Conservation (phyloP, 2,329 filamentous ascomycete species). For the Alternaria brassicicola region DNA sequence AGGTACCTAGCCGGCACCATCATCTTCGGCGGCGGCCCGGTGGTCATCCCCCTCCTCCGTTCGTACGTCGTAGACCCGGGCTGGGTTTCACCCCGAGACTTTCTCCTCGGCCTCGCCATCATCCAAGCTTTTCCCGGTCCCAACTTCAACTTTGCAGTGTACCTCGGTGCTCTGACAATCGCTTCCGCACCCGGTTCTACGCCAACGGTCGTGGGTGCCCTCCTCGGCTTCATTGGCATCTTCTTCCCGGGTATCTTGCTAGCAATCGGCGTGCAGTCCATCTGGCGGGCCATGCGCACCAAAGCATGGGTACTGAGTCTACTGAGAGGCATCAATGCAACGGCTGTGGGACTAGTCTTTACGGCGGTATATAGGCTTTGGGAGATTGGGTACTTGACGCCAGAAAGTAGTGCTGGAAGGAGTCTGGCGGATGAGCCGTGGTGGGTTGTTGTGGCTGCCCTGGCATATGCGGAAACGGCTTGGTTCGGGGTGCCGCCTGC, state of each 20-base stretch:
- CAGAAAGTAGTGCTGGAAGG: constrained; percentile 42
- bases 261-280: constrained; percentile 44
- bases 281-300: constrained; percentile 49
- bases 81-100: constrained; percentile 74
- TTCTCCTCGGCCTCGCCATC: constrained; percentile 73
- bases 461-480: constrained; percentile 50
- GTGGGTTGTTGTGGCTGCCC: constrained; percentile 54
- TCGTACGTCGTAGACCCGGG: constrained; percentile 65
- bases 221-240: constrained; percentile 50
- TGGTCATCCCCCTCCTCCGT: constrained; percentile 53
- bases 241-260: constrained; percentile 51
- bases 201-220: constrained; percentile 43
- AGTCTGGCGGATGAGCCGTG: constrained; percentile 50
- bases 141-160: constrained; percentile 61
- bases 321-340: constrained; percentile 51
- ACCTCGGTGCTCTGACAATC: constrained; percentile 49
- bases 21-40: constrained; percentile 55
- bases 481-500: constrained; percentile 51
- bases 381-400: constrained; percentile 53
- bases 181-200: constrained; percentile 27
- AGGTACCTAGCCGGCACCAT: constrained; percentile 68
- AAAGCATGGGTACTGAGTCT: constrained; percentile 44
- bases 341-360: constrained; percentile 53
- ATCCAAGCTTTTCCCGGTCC: constrained; percentile 73
- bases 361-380: constrained; percentile 54